Base-by-base conservation (phyloP, 257 asterid genomes). In the Solanum piurae region DNA sequence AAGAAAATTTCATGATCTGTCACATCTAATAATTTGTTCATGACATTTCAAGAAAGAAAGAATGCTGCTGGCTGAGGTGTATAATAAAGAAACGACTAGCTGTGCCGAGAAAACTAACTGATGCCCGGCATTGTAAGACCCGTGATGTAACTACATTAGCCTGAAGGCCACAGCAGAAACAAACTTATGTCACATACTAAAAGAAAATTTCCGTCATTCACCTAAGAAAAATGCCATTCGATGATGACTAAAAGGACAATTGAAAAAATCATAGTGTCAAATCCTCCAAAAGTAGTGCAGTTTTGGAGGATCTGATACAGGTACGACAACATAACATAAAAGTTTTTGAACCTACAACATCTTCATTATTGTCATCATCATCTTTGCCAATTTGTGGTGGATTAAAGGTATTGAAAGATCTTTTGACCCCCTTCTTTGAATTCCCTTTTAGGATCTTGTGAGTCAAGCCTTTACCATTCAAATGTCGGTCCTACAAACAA, bases 401-500 rank as follows among this genome's bases (percentile, higher is more conserved):
- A 66, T 77, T 90, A 89, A 95, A 94, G 89, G 95, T 94, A 89
- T 93, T 93, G 93, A 94, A 94, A 86, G 93, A 92, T 77, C 98
- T 96, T 31, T 92, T 94, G 88, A 29, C 31, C 66, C 95, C 96
- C 87, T 93, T 93, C 87, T 93, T 94, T 37, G 94, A 98, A 89
- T 93, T 96, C 88, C 95, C 93, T 91, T 95, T 96, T 76, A 94
- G 84, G 66, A 94, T 86, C 93, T 95, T 93, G 69, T 92, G 94
- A 7, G 98, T 93, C 91, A 94, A 89, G 89, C 98, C 91, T 89
- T 94, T 95, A 6, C 99, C 97, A 95, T 89, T 94, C 97, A 77
- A 72, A 96, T 93, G 84, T 86, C 88, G 33, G 95, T 92, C 94
- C 98, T 95, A 91, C 89, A 93, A 90, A 91, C 89, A 92, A 90